phyloP scores from a whole-genome alignment of 805 yeast genomes.

The Zygoascus bituminiphila region DNA sequence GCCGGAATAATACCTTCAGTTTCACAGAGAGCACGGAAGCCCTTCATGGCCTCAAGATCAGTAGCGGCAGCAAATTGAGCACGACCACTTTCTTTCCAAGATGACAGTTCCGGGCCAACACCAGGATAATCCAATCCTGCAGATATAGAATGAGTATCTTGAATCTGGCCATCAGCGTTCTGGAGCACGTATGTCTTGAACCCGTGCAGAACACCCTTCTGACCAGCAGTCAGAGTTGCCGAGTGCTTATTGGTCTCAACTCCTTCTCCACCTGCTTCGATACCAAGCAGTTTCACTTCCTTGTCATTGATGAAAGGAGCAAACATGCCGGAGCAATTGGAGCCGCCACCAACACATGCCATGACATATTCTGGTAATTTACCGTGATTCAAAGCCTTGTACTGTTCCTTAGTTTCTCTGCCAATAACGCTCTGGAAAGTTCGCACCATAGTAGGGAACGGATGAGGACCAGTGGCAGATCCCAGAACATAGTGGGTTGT shows the following conservation, averaged over 20 bases:
- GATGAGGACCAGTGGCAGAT: slow-evolving; percentile 98
- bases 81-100: slow-evolving; percentile 91
- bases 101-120: slow-evolving; percentile 96
- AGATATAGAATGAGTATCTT: slow-evolving; percentile 94
- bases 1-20: slow-evolving; percentile 99
- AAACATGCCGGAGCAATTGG: slow-evolving; percentile 93
- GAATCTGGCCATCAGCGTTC: slow-evolving; percentile 88
- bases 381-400: slow-evolving; percentile 67
- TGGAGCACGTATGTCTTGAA: slow-evolving; percentile 91
- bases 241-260: slow-evolving; percentile 81
- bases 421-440: slow-evolving; percentile 98
- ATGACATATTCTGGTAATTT: slow-evolving; percentile 87
- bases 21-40: slow-evolving; percentile 82
- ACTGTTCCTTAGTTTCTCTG: slow-evolving; percentile 86
- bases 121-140: slow-evolving; percentile 99
- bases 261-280: slow-evolving; percentile 99
- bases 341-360: slow-evolving; percentile 99
- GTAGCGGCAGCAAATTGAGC: slow-evolving; percentile 88
- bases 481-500: slow-evolving; percentile 95
- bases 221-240: slow-evolving; percentile 91
- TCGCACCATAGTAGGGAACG: slow-evolving; percentile 95
- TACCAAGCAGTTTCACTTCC: slow-evolving; percentile 77
- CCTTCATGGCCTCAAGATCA: slow-evolving; percentile 89
- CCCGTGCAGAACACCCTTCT: slow-evolving; percentile 97
- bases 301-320: slow-evolving; percentile 82